Evolutionary conservation across 208 protist genomes (phyloP), one percentile per base, ranked within the genome.

Genomic region (Trypanosoma cruzi): DNA sequence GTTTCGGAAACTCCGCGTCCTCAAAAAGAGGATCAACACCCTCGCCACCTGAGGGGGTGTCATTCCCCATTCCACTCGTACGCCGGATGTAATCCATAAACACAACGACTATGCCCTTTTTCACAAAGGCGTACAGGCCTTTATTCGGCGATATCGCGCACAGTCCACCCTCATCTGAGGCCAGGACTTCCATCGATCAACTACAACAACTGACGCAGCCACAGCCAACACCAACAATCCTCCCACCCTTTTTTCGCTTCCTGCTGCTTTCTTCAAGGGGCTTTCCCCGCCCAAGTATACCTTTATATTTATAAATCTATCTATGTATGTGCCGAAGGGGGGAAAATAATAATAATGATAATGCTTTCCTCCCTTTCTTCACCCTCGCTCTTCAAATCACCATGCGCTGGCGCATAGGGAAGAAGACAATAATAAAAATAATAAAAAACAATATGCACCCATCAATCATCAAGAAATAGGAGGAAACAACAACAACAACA

Each of bases 1-100:
- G 20, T 26, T 14, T 18, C 4, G 20, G 5, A 28, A 42, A 4
- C 8, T 20, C 40, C 28, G 26, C 22, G 32, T 50, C 52, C 32
- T 4, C 22, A 26, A 37, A 22, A 48, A 20, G 16, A 37, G 58
- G 29, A 46, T 2, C 50, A 65, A 28, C 32, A 40, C 26, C n/a
- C 29, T 22, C 68, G 22, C 18, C 37, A 31, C 36, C 18, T 59
- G 24, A 24, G 3, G 63, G 26, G 22, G 20, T 22, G 18, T 40
- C 7, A n/a, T 54, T 36, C 37, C 34, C 37, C 29, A 71, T 31
- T 26, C 64, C 53, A 36, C 20, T 64, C 31, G 71, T 70, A 14
- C 57, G 57, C 13, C 64, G 40, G 61, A 76, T 54, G 57, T 71
- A 76, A 54, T 76, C 64, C 28, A 71, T 76, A 60, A 76, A 68